Conservation (phyloP, 1,284 basidiomycete genomes). For the Ganoderma lingzhi region DNA sequence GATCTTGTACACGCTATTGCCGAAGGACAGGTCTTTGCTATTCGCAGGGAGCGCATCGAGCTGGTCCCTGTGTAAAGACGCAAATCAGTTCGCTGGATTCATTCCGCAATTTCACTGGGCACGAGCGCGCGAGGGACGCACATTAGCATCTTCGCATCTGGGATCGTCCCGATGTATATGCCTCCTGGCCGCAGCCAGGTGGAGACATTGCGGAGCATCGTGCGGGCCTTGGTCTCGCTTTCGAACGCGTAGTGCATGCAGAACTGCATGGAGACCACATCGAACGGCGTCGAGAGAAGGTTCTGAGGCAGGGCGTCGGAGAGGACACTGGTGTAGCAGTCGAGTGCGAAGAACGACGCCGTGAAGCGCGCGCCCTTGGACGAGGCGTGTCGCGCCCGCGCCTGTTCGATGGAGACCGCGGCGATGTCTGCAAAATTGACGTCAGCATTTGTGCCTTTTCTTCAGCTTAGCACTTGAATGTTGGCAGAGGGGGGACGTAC, state of each 20-base stretch:
- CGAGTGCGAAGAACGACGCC: constrained; percentile 86
- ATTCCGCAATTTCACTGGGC: neutral
- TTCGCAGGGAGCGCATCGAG: constrained; percentile 70
- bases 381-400: constrained; percentile 65
- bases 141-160: constrained; percentile 85
- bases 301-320: constrained; percentile 72
- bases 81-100: constrained; percentile 17
- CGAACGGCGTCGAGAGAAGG: constrained; percentile 73
- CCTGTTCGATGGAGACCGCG: constrained; percentile 90
- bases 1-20: constrained; percentile 91
- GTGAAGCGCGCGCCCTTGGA: constrained; percentile 67
- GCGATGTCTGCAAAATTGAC: constrained; percentile 81
- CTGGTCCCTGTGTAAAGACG: constrained; percentile 57
- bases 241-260: constrained; percentile 99
- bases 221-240: constrained; percentile 82
- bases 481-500: constrained; percentile 52
- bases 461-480: neutral
- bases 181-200: constrained; percentile 86
- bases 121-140: constrained; percentile 48
- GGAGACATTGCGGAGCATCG: constrained; percentile 94
- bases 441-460: constrained; percentile 10
- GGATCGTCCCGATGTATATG: constrained; percentile 93
- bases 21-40: constrained; percentile 78
- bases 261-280: constrained; percentile 98
- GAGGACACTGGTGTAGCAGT: constrained; percentile 87